phyloP scores from a whole-genome alignment of 2,329 filamentous ascomycete species.

The Nannizziopsis barbatae region DNA sequence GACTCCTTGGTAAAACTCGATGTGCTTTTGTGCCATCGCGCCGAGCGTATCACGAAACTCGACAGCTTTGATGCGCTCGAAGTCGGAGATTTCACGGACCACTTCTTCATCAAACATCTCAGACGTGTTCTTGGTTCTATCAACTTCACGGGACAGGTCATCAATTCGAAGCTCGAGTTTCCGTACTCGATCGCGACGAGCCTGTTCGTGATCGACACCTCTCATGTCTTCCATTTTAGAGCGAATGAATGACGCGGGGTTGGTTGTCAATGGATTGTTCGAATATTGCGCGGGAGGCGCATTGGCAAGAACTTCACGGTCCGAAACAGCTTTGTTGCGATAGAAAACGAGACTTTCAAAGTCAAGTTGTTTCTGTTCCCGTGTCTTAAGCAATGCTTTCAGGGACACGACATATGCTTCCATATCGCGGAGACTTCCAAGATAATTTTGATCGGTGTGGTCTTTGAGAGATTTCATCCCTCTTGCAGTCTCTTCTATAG shows the following conservation, averaged over 20 bases:
- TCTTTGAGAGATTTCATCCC: constrained; percentile 75
- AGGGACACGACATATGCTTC: constrained; percentile 82
- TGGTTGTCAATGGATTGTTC: constrained; percentile 42
- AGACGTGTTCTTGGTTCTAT: constrained; percentile 71
- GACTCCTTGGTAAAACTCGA: constrained; percentile 72
- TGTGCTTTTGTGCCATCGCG: constrained; percentile 69
- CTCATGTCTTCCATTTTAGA: constrained; percentile 94
- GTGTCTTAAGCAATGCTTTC: constrained; percentile 77
- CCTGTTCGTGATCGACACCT: constrained; percentile 90
- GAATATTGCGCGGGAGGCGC: constrained; percentile 51
- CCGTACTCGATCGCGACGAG: constrained; percentile 71
- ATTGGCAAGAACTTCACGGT: constrained; percentile 68
- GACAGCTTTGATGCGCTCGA: constrained; percentile 88
- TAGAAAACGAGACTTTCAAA: constrained; percentile 95
- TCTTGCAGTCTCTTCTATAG: constrained; percentile 69
- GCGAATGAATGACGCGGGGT: constrained; percentile 75
- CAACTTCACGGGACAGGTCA: constrained; percentile 78
- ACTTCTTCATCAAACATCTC: constrained; percentile 96
- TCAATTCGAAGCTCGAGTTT: constrained; percentile 90
- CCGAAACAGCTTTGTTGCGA: constrained; percentile 75
- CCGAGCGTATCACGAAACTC: constrained; percentile 86
- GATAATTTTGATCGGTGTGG: constrained; percentile 88
- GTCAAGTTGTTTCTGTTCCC: constrained; percentile 96
- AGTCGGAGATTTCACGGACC: constrained; percentile 81
- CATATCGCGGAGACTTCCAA: constrained; percentile 88